Conservation (phyloP, 148 eudicot species). For the Rhododendron ferrugineum region DNA sequence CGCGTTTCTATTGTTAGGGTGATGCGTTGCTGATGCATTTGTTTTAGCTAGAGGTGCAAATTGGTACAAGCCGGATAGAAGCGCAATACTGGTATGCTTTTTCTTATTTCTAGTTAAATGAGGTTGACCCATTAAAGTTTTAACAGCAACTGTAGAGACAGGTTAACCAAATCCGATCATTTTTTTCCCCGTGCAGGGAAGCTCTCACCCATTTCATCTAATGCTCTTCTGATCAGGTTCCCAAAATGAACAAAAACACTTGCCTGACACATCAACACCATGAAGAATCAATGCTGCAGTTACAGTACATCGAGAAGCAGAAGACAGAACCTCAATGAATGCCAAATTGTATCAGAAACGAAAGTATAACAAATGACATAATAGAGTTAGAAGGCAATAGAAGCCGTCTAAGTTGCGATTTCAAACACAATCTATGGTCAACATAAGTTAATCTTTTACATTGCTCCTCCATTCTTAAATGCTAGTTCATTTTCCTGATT, state of each 20-base stretch:
- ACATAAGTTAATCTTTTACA: neutral
- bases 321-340: neutral
- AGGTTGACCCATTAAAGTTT: neutral
- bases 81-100: neutral
- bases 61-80: neutral
- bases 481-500: constrained; percentile 67
- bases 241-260: neutral
- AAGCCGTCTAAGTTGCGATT: neutral
- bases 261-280: neutral
- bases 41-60: neutral
- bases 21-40: neutral
- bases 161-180: neutral
- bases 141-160: neutral
- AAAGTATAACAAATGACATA: neutral
- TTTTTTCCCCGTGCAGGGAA: neutral
- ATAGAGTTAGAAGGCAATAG: neutral
- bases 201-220: neutral
- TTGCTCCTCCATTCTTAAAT: neutral
- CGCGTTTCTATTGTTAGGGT: neutral
- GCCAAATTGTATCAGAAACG: neutral
- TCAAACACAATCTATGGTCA: neutral
- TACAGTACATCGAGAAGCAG: neutral
- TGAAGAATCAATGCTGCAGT: neutral
- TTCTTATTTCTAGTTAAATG: neutral
- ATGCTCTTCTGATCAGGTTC: neutral